A percentile compares a stretch with the other conserved stretches of the same genome.
phyloP scores from a whole-genome alignment of 1,139 yeast genomes.

The Saccharomyces pastorianus region DNA sequence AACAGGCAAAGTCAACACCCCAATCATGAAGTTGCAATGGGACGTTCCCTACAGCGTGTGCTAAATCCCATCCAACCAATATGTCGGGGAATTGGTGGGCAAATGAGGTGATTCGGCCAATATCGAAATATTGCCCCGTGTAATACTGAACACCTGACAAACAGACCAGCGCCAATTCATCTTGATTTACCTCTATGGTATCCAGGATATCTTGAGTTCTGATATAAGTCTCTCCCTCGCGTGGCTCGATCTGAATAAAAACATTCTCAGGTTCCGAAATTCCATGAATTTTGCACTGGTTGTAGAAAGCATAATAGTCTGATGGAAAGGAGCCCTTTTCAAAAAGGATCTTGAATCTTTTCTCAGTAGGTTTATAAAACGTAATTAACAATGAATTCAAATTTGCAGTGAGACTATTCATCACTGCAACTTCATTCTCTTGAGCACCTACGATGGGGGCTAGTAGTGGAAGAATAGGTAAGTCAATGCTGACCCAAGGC shows the following conservation, averaged over 20 bases:
- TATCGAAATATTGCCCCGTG: slow-evolving; percentile 81
- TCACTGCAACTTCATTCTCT: slow-evolving; percentile 67
- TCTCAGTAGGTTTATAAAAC: slow-evolving; percentile 61
- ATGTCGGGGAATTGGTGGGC: slow-evolving; percentile 45
- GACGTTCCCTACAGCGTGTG: slow-evolving; percentile 90
- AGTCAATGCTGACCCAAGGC: slow-evolving; percentile 77
- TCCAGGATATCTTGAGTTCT: slow-evolving; percentile 55
- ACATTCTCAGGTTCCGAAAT: slow-evolving; percentile 41
- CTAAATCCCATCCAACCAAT: slow-evolving; percentile 88
- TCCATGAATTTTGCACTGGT: slow-evolving; percentile 61
- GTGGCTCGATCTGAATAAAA: slow-evolving; percentile 56
- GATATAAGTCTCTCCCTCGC: slow-evolving; percentile 47
- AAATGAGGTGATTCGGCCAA: slow-evolving; percentile 52
- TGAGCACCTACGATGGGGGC: slow-evolving; percentile 73
- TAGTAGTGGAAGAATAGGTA: slow-evolving; percentile 60
- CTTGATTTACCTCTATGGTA: slow-evolving; percentile 49
- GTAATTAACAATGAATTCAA: slow-evolving; percentile 65
- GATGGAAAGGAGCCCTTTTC: slow-evolving; percentile 89
- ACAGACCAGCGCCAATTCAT: slow-evolving; percentile 58
- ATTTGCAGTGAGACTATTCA: slow-evolving; percentile 82
- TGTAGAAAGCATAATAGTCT: slow-evolving; percentile 78
- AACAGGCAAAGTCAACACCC: slow-evolving; percentile 87
- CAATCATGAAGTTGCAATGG: slow-evolving; percentile 71
- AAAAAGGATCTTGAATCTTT: slow-evolving; percentile 62
- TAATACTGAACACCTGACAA: slow-evolving; percentile 88